A percentile compares a stretch with the other conserved stretches of the same genome.
Conservation (phyloP, 768 basidiomycete species). For the Boletus rubescentipes region DNA sequence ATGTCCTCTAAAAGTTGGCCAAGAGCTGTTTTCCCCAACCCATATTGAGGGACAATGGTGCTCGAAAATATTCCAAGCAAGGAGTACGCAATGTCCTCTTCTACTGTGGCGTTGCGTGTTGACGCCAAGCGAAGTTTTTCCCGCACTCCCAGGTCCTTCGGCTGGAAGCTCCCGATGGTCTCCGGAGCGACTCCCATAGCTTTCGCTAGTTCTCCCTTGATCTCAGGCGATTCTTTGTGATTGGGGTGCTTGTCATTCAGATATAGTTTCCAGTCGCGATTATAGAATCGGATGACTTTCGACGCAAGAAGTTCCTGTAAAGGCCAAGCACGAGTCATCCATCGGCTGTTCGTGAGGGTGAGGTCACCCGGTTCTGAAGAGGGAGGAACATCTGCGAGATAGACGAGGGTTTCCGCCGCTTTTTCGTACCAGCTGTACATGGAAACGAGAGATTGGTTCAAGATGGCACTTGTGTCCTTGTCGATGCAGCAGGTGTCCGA, state of each 20-base stretch:
- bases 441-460: too few relatives aligned
- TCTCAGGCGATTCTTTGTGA: conserved; percentile 6
- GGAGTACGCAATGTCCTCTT: background rate
- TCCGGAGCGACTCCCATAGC: conserved; percentile 3
- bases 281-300: conserved; percentile 9
- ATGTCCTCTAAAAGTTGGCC: too few relatives aligned
- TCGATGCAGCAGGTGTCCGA: too few relatives aligned
- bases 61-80: too few relatives aligned
- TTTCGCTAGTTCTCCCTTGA: conserved; percentile 1
- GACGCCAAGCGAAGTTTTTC: conserved; percentile 12
- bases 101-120: background rate
- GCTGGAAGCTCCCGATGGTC: conserved; percentile 3
- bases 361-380: background rate
- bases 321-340: conserved; percentile 15
- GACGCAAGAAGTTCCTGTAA: conserved; percentile 12
- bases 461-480: too few relatives aligned
- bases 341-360: background rate
- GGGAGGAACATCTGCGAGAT: background rate
- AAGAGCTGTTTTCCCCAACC: too few relatives aligned
- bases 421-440: too few relatives aligned
- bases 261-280: conserved; percentile 7
- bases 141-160: background rate
- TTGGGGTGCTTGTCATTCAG: background rate
- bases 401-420: too few relatives aligned
- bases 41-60: too few relatives aligned